Conservation (phyloP, 257 asterid genomes). For the Cinchona pubescens region DNA sequence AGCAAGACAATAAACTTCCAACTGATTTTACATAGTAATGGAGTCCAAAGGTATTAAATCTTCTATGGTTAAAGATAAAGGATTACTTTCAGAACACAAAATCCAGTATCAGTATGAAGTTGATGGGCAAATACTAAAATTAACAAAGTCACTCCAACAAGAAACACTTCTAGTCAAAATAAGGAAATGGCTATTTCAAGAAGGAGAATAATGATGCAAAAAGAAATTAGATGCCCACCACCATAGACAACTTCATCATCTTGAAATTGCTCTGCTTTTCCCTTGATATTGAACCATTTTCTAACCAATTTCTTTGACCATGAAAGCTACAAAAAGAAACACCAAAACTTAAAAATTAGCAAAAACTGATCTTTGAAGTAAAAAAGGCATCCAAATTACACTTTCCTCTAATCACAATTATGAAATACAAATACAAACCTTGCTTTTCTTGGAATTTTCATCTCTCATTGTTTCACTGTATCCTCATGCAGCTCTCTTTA, state of each 20-base stretch:
- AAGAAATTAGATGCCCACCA: constrained; percentile 48
- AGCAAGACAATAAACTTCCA: background rate
- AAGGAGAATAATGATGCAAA: constrained; percentile 5
- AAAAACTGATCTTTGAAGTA: constrained; percentile 11
- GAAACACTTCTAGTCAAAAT: constrained; percentile 12
- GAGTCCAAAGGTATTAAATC: background rate
- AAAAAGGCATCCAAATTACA: constrained; percentile 11
- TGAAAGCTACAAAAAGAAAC: constrained; percentile 64
- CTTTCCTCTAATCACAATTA: constrained; percentile 15
- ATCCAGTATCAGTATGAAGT: background rate
- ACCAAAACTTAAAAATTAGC: constrained; percentile 40
- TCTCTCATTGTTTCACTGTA: constrained; percentile 73
- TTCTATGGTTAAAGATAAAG: constrained; percentile 31
- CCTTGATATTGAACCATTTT: constrained; percentile 83
- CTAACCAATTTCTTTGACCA: constrained; percentile 87
- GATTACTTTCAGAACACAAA: constrained; percentile 1
- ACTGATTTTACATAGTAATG: background rate
- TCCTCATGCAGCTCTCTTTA: constrained; percentile 60
- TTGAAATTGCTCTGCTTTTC: constrained; percentile 64
- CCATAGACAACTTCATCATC: constrained; percentile 68
- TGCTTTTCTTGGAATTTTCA: constrained; percentile 77
- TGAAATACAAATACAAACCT: constrained; percentile 42
- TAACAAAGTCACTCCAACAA: background rate
- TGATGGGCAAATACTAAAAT: background rate
- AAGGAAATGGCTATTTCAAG: constrained; percentile 1